Percentiles rank a stretch among this genome's conserved stretches.
phyloP scores from a whole-genome alignment of 352 stramenopile species.

The Phytopythium ostracodes region DNA sequence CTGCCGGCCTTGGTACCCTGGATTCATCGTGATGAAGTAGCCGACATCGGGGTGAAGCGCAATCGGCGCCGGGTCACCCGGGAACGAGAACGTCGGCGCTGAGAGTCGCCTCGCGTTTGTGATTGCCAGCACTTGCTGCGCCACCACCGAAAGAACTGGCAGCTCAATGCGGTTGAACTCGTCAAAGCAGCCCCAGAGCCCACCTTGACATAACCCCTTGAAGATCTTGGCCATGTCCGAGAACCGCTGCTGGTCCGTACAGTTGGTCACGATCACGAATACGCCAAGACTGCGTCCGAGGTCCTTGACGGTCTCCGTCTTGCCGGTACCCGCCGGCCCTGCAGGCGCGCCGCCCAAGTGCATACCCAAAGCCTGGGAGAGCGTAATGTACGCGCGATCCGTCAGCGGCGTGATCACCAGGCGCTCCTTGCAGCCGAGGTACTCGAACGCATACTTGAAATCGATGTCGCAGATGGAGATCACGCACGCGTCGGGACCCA shows the following conservation, averaged over 20 bases:
- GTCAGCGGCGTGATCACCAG: constrained; percentile 97
- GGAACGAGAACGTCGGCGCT: constrained; percentile 99
- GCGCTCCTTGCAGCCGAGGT: constrained; percentile 96
- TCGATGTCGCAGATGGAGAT: constrained; percentile 98
- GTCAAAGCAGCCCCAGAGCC: constrained; percentile 97
- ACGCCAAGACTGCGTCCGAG: constrained; percentile 93
- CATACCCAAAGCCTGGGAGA: constrained; percentile 97
- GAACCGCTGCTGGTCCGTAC: constrained; percentile 97
- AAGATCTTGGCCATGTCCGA: constrained; percentile 98
- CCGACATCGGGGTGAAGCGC: constrained; percentile 93
- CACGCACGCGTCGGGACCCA: no score
- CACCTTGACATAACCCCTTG: constrained; percentile 95
- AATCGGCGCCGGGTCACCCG: constrained; percentile 96
- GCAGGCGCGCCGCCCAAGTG: constrained; percentile 96
- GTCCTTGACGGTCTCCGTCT: constrained; percentile 98
- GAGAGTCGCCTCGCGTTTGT: constrained; percentile 97
- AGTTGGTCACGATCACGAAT: constrained; percentile 98
- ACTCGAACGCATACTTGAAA: constrained; percentile 99
- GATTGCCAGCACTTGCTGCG: constrained; percentile 97
- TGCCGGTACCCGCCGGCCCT: constrained; percentile 94
- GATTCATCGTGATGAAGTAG: constrained; percentile 99
- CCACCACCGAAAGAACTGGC: constrained; percentile 95
- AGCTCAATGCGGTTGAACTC: constrained; percentile 98
- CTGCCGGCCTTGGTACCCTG: constrained; percentile 96
- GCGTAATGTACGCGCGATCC: constrained; percentile 97